Evolutionary conservation across 495 filamentous ascomycete genomes (phyloP), one percentile per base, ranked within the genome.

Genomic region (Tuber brumale): DNA sequence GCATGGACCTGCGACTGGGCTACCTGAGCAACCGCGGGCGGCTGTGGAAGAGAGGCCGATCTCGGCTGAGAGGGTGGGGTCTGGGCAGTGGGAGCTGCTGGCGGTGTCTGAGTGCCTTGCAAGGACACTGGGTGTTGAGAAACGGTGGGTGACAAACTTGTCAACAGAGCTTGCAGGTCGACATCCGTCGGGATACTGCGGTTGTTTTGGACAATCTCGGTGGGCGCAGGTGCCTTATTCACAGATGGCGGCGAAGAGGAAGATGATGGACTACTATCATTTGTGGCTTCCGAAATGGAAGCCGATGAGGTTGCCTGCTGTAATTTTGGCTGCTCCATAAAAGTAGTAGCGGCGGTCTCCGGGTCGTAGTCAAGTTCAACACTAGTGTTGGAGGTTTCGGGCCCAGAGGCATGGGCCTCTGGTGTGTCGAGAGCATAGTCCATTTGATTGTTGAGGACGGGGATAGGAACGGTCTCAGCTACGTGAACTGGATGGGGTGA

Each of bases 141-240:
- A 71, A 81, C 71, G 75, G 46, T 81, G 51, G 81, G 81, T 51
- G 81, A 83, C 72, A 83, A 76, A 79, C 80, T 82, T 74, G 81
- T 83, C 81, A 83, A 83, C 70, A 83, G 78, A 75, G 81, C 81
- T 76, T 83, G 81, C 35, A 83, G 66, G 78, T 83, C 81, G 77
- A 83, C 81, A 77, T 79, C 82, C 79, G 78, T 82, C 74, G 81
- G 76, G 42, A 82, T 46, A 77, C 77, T 82, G 75, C 57, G 81
- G 75, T 73, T 76, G 75, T 75, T 51, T 75, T 80, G 72, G 76
- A 70, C 75, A 81, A 81, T 57, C 75, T 79, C 75, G 74, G 75
- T 48, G 73, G 71, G 70, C 71, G 78, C 78, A 41, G 72, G 72
- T 35, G 46, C 72, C 76, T 80, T 79, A 75, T 77, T 81, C 75